Evolutionary conservation across 164 flowering plant genomes (phyloP), one percentile per base, ranked within the genome.

Genomic region (Aristolochia fimbriata): DNA sequence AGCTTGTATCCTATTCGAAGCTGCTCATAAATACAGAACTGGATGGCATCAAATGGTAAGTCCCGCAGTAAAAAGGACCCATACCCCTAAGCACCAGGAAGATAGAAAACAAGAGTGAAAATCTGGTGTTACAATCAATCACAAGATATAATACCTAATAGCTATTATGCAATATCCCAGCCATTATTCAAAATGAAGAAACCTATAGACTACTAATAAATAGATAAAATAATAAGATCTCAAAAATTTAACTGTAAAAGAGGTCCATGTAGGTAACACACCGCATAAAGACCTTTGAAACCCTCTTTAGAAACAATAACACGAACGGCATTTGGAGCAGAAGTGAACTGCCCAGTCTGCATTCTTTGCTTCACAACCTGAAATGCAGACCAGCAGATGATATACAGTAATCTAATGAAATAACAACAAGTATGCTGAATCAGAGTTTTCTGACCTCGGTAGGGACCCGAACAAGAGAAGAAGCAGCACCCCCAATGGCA

Each of bases 21-120:
- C 74, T 94, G 99, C 84, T 94, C 99, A 71, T 94, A 94, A 51
- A 94, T 68, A 72, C 99, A 94, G 71, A 94, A 94, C 68, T 94
- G 99, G 66, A 91, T 74, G 20, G 99, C 99, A 68, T 94, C 97
- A 73, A 94, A 94, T 21, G 99, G 99, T 76, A 94, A 78, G 78
- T 94, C 99, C 68, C 99, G 79, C 64, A 94, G 62, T 62, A 94
- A 68, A 65, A 94, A 91, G 6, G 99, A 94, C 47, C 96, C 78
- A 73, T 86, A 94, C 61, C 99, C 99, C 97, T 93, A 43, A 60
- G 71, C 61, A 59, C 25, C 19, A 41, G n/a, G 43, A 24, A 60
- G n/a, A 15, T 37, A 47, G 37, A 51, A 20, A 30, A 60, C 53
- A 63, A 37, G 37, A 37, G 43, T 37, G 43, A 37, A 37, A 7